A percentile compares a stretch with the other conserved stretches of the same genome.
phyloP scores from a whole-genome alignment of 768 basidiomycete genomes.

The Daedalea quercina region DNA sequence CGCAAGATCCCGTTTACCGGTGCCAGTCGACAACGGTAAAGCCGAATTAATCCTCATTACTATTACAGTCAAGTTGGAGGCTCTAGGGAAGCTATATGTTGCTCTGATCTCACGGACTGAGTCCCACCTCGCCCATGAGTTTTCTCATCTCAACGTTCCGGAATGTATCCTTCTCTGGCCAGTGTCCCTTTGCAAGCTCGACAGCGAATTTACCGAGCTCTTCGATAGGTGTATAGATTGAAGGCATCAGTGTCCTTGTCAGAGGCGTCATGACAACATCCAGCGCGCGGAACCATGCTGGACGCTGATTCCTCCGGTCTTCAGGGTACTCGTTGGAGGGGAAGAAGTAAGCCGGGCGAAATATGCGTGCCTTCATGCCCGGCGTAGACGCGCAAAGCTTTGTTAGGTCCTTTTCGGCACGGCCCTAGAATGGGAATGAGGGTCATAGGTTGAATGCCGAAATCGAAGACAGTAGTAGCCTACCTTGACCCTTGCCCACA shows the following conservation, averaged over 20 bases:
- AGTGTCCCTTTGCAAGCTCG: conserved; percentile 42
- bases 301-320: conserved; percentile 23
- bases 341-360: conserved; percentile 31
- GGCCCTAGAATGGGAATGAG: conserved; percentile 16
- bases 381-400: conserved; percentile 15
- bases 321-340: conserved; percentile 22
- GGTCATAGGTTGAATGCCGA: neutral
- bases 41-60: too few relatives aligned
- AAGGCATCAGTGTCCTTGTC: conserved; percentile 14
- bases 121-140: conserved; percentile 9
- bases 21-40: too few relatives aligned
- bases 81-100: too few relatives aligned
- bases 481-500: conserved; percentile 33
- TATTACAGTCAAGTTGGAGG: too few relatives aligned
- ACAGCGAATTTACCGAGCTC: conserved; percentile 37
- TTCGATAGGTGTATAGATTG: conserved; percentile 13
- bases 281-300: neutral
- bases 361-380: conserved; percentile 20
- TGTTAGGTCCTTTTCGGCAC: conserved; percentile 24
- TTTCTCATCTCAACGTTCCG: conserved; percentile 18
- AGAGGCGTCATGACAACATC: conserved; percentile 15
- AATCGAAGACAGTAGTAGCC: conserved; percentile 2
- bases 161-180: conserved; percentile 33
- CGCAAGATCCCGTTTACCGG: too few relatives aligned
- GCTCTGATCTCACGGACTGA: too few relatives aligned